Evolutionary conservation across 2,329 filamentous ascomycete species (phyloP).

Genomic region (Colletotrichum magnum): DNA sequence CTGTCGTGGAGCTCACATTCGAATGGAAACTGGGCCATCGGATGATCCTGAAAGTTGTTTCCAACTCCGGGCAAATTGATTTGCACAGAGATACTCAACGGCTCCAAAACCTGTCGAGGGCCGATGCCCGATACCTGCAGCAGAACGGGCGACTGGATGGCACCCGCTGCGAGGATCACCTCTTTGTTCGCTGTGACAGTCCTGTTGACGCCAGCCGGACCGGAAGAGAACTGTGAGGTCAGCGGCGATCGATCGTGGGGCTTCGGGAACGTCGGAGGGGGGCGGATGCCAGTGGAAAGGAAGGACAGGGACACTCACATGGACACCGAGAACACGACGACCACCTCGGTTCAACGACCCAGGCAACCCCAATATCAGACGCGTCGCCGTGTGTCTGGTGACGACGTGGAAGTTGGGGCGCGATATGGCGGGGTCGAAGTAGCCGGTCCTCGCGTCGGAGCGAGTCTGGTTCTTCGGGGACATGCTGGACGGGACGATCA

Average conservation of each 20-base stretch:
- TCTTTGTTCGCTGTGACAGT: slow-evolving; percentile 49
- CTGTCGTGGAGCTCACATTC: slow-evolving; percentile 37
- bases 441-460: slow-evolving; percentile 56
- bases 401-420: slow-evolving; percentile 57
- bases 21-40: slow-evolving; percentile 43
- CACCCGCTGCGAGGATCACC: slow-evolving; percentile 58
- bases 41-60: slow-evolving; percentile 50
- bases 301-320: slow-evolving; percentile 47
- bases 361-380: slow-evolving; percentile 47
- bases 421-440: slow-evolving; percentile 53
- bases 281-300: too few relatives aligned
- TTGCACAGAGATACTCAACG: slow-evolving; percentile 46
- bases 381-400: slow-evolving; percentile 55
- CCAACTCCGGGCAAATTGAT: slow-evolving; percentile 51
- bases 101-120: slow-evolving; percentile 45
- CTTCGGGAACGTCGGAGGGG: too few relatives aligned
- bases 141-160: slow-evolving; percentile 58
- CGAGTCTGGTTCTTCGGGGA: slow-evolving; percentile 56
- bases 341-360: slow-evolving; percentile 22
- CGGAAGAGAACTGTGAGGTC: slow-evolving; percentile 18
- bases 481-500: slow-evolving; percentile 55
- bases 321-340: slow-evolving; percentile 51
- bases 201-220: slow-evolving; percentile 18
- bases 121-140: slow-evolving; percentile 58
- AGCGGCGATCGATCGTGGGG: not conserved